Evolutionary conservation across 495 filamentous ascomycete species (phyloP).

Genomic region (Daldinia childiae): DNA sequence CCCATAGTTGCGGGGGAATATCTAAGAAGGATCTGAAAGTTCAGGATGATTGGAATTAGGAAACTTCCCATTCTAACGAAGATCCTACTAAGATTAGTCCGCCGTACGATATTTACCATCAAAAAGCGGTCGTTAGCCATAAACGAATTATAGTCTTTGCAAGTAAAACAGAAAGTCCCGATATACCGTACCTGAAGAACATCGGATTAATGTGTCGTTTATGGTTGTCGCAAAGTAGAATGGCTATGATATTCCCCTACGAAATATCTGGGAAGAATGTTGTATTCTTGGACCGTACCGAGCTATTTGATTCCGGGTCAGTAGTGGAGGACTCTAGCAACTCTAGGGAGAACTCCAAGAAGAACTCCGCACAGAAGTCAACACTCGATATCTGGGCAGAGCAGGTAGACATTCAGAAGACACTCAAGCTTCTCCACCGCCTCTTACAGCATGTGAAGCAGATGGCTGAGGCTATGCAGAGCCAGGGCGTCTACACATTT

Average conservation of each 20-base stretch:
- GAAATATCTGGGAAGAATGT: neutral
- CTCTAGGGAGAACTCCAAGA: neutral
- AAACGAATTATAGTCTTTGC: neutral
- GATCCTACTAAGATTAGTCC: neutral
- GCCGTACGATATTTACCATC: neutral
- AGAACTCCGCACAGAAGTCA: neutral
- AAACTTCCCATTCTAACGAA: neutral
- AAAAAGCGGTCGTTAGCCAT: neutral
- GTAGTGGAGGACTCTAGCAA: neutral
- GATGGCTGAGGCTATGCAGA: neutral
- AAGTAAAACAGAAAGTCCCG: too few species aligned
- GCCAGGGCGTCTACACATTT: neutral
- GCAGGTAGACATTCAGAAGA: neutral
- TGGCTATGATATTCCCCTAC: neutral
- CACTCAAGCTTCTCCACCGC: neutral
- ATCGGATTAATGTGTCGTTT: neutral
- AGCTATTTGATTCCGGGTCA: neutral
- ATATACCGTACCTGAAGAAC: neutral
- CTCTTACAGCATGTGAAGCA: neutral
- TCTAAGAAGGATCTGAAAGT: neutral
- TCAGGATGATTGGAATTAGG: neutral
- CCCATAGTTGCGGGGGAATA: neutral
- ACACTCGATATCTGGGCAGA: neutral
- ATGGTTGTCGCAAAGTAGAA: constrained; percentile 3
- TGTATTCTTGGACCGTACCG: neutral